Base-by-base conservation (phyloP, 2,329 filamentous ascomycete species). In the Gnomoniopsis smithogilvyi region DNA sequence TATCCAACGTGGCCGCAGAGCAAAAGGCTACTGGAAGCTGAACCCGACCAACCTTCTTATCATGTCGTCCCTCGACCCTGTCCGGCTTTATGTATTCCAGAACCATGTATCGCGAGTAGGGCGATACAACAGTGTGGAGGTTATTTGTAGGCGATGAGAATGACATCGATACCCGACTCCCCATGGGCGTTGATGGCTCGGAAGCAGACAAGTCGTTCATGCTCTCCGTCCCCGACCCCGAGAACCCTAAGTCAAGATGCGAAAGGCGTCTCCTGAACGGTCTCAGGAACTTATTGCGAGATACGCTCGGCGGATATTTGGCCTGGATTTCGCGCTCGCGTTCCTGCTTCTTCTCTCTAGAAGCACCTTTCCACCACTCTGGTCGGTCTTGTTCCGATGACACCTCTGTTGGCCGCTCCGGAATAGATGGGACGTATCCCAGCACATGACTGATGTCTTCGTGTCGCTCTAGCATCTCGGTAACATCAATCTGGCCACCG, bases 401-500 rank as follows among this genome's bases (percentile, higher is more conserved):
- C 1, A 36, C 34, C 3, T 43, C 50, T 14, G 22, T 22, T 1
- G 26, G 22, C 14, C 38, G 41, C 4, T 56, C 50, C 19, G 36
- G 19, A 14, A 58, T 14, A 2, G 51, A 30, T 2, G 59, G 24
- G 1, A 51, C 51, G 14, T 50, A 49, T 2, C 46, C 51, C 11
- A 61, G 38, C 6, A 61, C 15, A 6, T 47, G 11, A 3, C 50
- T 38, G 24, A 58, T 36, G 24, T 57, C 38, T 17, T 61, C 55
- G 2, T 58, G 34, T 21, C 51, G 34, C 33, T 54, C 55, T 0
- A 61, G 51, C 33, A 61, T 57, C 22, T 47, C 47, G 2, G 59
- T 61, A 4, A 61, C 59, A 51, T 61, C 59, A 1, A 61, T 46
- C 8, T 58, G 54, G 3, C 59, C 59, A 3, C 59, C 55, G 2